These are phyloP conservation scores for Penicillium riverlandense DNA, from an alignment of 495 filamentous ascomycete genomes.

Conservation along the genomic window DNA sequence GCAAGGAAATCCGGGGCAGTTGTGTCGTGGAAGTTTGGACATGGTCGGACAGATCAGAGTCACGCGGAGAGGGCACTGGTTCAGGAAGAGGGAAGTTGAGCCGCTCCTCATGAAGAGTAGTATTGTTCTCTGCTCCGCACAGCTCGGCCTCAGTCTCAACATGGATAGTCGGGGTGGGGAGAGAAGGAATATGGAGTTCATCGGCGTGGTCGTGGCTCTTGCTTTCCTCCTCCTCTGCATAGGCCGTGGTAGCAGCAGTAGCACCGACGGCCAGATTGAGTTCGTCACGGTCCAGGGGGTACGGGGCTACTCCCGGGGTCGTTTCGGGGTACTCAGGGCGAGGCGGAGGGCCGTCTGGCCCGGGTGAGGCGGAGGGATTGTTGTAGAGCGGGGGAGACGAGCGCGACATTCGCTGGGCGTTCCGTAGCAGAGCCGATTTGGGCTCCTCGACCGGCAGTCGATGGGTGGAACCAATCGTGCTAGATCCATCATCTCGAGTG, in stretches of 20 bases:
- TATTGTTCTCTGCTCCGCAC: conserved; percentile 1
- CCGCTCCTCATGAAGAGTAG: conserved; percentile 12
- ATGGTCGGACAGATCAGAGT: conserved; percentile 7
- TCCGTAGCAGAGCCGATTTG: conserved; percentile 52
- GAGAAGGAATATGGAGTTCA: conserved; percentile 9
- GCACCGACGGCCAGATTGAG: background rate
- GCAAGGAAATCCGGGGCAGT: conserved; percentile 35
- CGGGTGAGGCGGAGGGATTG: conserved; percentile 11
- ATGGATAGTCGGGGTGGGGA: conserved; percentile 9
- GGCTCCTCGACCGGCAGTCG: conserved; percentile 44
- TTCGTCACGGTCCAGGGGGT: conserved; percentile 10
- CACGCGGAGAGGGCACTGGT: conserved; percentile 2
- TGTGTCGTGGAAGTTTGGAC: conserved; percentile 10
- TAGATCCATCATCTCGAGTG: conserved; percentile 53
- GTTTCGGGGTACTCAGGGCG: conserved; percentile 9
- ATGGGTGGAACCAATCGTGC: conserved; percentile 47
- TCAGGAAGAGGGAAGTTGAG: conserved; percentile 23
- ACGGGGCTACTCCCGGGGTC: conserved; percentile 2
- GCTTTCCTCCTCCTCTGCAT: background rate
- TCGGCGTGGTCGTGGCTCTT: conserved; percentile 35
- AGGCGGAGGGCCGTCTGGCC: conserved; percentile 7
- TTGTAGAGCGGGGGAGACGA: conserved; percentile 48
- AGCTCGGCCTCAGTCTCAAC: conserved; percentile 9
- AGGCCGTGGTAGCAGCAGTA: no score
- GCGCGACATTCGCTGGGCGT: conserved; percentile 59